Evolutionary conservation across 139 green algal species (phyloP), one percentile per base, ranked within the genome.

Genomic region (Zygnema cylindricum): DNA sequence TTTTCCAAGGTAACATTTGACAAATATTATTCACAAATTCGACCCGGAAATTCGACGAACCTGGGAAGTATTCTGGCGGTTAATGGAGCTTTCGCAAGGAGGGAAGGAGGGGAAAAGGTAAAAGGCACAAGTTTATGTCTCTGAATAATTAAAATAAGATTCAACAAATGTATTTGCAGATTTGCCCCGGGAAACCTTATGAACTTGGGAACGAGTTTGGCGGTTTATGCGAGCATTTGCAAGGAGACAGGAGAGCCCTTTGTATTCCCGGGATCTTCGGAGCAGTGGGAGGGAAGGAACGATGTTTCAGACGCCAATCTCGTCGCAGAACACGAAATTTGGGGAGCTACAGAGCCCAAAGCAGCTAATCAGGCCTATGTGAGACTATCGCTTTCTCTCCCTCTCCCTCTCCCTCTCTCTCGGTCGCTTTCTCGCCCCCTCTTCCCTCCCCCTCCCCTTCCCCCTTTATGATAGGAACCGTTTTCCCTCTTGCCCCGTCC

Each of bases 161-260:
- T n/a, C n/a, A n/a, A n/a, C n/a, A n/a, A n/a, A n/a, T 79, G 71
- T 79, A 43, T 23, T 40, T 79, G 43, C 81, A 86, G 81, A 25
- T 86, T 86, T 81, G 81, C 55, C 1, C 84, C 35, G 25, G 84
- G 84, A 36, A 89, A 89, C 38, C 25, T 49, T 1, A 89, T 89
- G 84, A 89, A 87, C 41, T 21, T 89, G 2, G 84, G 71, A 1
- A n/a, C 33, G 2, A 63, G 43, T 43, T 36, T 89, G 30, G 84
- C 84, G 21, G 73, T 89, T 36, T 84, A 85, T 77, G 84, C 84
- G 25, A 43, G 25, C 21, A 73, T 89, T 39, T 85, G 73, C 71
- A 87, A 89, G 38, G 1, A 69, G 21, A 71, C 35, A 77, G 57
- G 57, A 2, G 21, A 36, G 84, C 55, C 84, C 2, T 38, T 89